phyloP scores from a whole-genome alignment of 805 yeast species.

The Brettanomyces naardenensis region DNA sequence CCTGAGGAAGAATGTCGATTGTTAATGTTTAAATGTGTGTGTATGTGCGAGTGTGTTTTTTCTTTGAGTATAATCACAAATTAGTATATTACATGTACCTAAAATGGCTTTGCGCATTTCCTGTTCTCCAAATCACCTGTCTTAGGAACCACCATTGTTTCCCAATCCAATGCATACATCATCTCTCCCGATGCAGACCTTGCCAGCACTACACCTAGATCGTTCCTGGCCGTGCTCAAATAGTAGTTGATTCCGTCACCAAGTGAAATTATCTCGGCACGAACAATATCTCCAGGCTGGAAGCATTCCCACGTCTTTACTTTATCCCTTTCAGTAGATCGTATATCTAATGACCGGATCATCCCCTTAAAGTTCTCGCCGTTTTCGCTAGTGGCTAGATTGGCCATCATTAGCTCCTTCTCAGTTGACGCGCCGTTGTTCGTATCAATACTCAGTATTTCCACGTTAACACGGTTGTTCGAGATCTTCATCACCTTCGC shows the following conservation, averaged over 20 bases:
- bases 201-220: constrained; percentile 91
- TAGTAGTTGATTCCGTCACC: constrained; percentile 95
- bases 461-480: constrained; percentile 66
- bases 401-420: constrained; percentile 13
- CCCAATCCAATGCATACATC: constrained; percentile 93
- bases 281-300: constrained; percentile 86
- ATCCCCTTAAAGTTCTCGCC: constrained; percentile 89
- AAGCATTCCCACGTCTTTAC: constrained; percentile 73
- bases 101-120: constrained; percentile 88
- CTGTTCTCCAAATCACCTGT: constrained; percentile 73
- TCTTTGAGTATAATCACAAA: too few relatives aligned
- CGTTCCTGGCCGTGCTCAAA: constrained; percentile 81
- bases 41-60: neutral
- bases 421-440: neutral
- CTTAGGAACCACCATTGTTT: constrained; percentile 74
- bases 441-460: constrained; percentile 41
- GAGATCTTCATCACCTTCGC: constrained; percentile 65
- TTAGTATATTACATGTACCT: constrained; percentile 5
- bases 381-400: constrained; percentile 52
- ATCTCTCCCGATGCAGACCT: constrained; percentile 62
- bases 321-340: constrained; percentile 86
- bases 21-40: neutral
- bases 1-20: neutral
- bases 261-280: constrained; percentile 74
- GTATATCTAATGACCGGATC: constrained; percentile 78